A percentile compares a stretch with the other conserved stretches of the same genome.
phyloP scores from a whole-genome alignment of 805 yeast species.

The Scheffersomyces spartinae region DNA sequence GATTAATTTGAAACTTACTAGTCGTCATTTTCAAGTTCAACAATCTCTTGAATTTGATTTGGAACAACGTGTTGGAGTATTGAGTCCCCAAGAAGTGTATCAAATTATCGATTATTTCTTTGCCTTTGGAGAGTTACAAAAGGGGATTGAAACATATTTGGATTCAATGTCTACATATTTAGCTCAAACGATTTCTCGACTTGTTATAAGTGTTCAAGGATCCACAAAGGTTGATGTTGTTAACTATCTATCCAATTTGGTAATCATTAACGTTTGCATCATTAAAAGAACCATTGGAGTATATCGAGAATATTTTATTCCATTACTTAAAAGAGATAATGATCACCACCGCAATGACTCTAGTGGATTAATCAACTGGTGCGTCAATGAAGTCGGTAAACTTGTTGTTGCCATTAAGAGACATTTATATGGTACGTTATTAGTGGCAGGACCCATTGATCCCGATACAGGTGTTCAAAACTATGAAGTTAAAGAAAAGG shows the following conservation, averaged over 20 bases:
- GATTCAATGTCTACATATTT: constrained; percentile 23
- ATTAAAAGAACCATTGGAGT: constrained; percentile 17
- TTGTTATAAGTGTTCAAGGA: constrained; percentile 29
- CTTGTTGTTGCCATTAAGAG: constrained; percentile 23
- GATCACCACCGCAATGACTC: constrained; percentile 17
- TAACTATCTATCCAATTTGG: constrained; percentile 27
- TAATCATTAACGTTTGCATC: constrained; percentile 25
- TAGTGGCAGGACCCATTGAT: constrained; percentile 11
- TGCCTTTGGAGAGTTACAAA: constrained; percentile 22
- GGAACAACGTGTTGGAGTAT: constrained; percentile 18
- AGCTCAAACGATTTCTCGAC: constrained; percentile 18
- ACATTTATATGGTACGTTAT: constrained; percentile 29
- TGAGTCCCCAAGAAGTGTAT: constrained; percentile 18
- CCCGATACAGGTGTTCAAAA: constrained; percentile 14
- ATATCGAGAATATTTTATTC: constrained; percentile 16
- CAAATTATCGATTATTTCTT: constrained; percentile 24
- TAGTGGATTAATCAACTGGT: constrained; percentile 31
- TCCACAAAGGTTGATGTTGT: constrained; percentile 31
- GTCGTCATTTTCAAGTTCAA: constrained; percentile 23
- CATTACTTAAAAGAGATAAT: constrained; percentile 17
- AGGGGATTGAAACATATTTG: constrained; percentile 22
- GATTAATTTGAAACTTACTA: constrained; percentile 22
- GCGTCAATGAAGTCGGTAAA: constrained; percentile 24
- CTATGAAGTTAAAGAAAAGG: constrained; percentile 20
- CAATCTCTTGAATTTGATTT: constrained; percentile 24